Base-by-base conservation (phyloP, 495 filamentous ascomycete species). In the Neurospora sp. region DNA sequence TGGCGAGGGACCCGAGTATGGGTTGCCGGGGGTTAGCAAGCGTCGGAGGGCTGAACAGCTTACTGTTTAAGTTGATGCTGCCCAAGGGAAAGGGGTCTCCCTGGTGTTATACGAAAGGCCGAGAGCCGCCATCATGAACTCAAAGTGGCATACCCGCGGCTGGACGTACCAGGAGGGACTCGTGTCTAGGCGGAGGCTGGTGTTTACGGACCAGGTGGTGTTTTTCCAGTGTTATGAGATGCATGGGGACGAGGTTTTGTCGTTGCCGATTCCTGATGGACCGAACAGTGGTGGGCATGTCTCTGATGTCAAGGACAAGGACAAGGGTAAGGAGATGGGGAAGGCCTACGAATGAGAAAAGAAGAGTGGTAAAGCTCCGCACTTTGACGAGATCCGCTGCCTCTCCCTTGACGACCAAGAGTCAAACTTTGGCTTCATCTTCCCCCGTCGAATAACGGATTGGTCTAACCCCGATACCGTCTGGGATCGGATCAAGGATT, bases 91-190 rank as follows among this genome's bases (percentile, higher is more conserved):
- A 39, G 12, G 12, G 12, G 27, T 53, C 10, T 12, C 45, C 10
- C 20, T 53, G 10, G 45, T 5, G 4, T 22, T 53, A 12, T 53
- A 53, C 4, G 45, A 53, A 53, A 53, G n/a, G 45, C 45, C 45
- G n/a, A 53, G 4, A 10, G 8, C 16, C 39, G 40, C 68, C n/a
- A 75, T 83, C 68, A 4, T 10, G n/a, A 22, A 68, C 4, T 79
- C 77, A 0, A 75, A 71, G 27, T 84, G 81, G 83, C 20, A 39
- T 8, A 80, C 75, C 8, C 70, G 83, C 40, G 83, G 78, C 14
- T 85, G 83, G 83, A 85, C 83, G 2, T 85, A 76, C 71, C 83
- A 85, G 71, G 83, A 85, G 72, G 80, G 68, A 6, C 37, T 82
- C 0, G 72, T 85, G 10, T 78, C 82, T 3, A 71, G 71, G n/a